Conservation (phyloP, 495 filamentous ascomycete species). For the Pyrenopolyporus hunteri region DNA sequence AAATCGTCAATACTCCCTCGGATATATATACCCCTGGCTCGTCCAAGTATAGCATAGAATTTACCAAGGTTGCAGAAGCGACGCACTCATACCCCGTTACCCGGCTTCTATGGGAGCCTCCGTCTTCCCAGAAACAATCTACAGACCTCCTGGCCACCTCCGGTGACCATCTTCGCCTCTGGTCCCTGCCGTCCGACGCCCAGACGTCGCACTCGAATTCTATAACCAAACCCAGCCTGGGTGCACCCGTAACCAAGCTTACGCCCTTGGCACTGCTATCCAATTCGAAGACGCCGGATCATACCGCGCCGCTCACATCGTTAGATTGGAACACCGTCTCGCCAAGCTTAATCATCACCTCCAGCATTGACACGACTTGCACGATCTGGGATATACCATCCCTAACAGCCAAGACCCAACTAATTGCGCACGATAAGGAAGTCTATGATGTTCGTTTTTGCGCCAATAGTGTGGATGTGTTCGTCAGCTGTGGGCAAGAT, state of each 20-base stretch:
- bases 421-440: constrained; percentile 99
- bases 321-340: constrained; percentile 98
- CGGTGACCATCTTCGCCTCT: constrained; percentile 92
- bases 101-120: constrained; percentile 94
- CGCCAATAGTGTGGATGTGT: constrained; percentile 93
- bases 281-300: constrained; percentile 97
- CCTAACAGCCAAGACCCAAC: constrained; percentile 94
- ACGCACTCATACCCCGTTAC: constrained; percentile 98
- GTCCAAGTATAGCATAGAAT: constrained; percentile 79
- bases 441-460: constrained; percentile 99
- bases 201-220: constrained; percentile 66
- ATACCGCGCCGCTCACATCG: constrained; percentile 94
- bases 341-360: constrained; percentile 96
- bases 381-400: constrained; percentile 99
- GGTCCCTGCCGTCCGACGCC: constrained; percentile 77
- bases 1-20: constrained; percentile 71
- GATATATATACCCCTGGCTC: constrained; percentile 75
- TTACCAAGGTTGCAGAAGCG: constrained; percentile 93
- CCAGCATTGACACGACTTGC: constrained; percentile 98
- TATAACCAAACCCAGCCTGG: constrained; percentile 72
- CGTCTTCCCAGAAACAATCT: constrained; percentile 93
- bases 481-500: constrained; percentile 96
- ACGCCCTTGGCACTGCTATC: constrained; percentile 92
- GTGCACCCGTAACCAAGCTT: constrained; percentile 78
- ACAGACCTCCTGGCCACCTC: constrained; percentile 97